A percentile compares a stretch with the other conserved stretches of the same genome.
Evolutionary conservation across 2,329 filamentous ascomycete species (phyloP).

Genomic region (Fusarium xylarioides): DNA sequence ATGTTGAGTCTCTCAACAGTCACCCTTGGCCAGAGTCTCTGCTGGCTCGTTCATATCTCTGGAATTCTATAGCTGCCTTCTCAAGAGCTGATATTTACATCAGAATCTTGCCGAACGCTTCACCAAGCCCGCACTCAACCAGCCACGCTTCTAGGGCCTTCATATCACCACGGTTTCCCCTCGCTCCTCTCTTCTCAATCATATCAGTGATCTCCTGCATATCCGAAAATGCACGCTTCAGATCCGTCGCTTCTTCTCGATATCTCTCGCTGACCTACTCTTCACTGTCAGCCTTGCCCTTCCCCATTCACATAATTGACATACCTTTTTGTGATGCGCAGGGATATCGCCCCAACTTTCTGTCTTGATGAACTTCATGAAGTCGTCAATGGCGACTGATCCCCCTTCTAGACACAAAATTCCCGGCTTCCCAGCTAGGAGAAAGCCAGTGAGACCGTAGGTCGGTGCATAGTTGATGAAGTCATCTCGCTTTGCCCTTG

Average conservation of each 20-base stretch:
- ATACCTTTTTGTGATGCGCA: conserved; percentile 66
- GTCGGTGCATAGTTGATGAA: conserved; percentile 61
- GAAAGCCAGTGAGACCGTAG: conserved; percentile 66
- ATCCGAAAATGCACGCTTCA: conserved; percentile 57
- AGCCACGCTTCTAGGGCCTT: conserved; percentile 62
- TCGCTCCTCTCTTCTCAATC: conserved; percentile 57
- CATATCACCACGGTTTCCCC: conserved; percentile 63
- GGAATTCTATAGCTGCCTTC: neutral
- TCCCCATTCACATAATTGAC: fast-evolving
- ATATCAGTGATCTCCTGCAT: conserved; percentile 67
- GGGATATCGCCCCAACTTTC: conserved; percentile 71
- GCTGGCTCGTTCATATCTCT: neutral
- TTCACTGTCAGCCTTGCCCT: neutral
- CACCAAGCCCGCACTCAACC: conserved; percentile 44
- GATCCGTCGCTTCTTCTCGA: conserved; percentile 49
- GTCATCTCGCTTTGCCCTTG: conserved; percentile 66
- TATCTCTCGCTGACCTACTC: conserved; percentile 59
- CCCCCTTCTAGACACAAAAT: conserved; percentile 61
- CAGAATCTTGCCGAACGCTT: conserved; percentile 40
- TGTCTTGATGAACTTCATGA: conserved; percentile 71
- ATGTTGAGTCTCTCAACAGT: neutral
- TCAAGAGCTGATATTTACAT: conserved; percentile 14
- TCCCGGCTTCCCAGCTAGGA: conserved; percentile 68
- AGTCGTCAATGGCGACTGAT: conserved; percentile 60
- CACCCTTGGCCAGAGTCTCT: fast-evolving